A percentile compares a stretch with the other conserved stretches of the same genome.
Conservation (phyloP, 441 rosid species). For the Erysimum pusillum region DNA sequence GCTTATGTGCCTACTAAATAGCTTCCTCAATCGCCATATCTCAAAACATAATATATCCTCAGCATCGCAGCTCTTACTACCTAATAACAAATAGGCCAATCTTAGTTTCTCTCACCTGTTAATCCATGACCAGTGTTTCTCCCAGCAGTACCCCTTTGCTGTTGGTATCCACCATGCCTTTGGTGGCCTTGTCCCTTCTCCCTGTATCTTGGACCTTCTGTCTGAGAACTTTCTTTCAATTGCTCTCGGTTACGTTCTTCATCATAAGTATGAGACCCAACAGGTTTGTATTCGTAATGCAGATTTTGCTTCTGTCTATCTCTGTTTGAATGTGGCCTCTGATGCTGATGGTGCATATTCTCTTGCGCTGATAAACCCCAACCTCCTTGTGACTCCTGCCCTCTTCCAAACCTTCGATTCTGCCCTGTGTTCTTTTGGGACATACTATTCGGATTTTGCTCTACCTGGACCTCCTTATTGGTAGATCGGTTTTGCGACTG, state of each 20-base stretch:
- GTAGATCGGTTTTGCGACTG: slow-evolving; percentile 51
- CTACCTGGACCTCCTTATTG: slow-evolving; percentile 56
- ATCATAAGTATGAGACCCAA: slow-evolving; percentile 62
- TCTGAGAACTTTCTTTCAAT: slow-evolving; percentile 61
- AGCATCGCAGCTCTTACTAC: slow-evolving; percentile 32
- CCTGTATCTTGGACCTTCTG: slow-evolving; percentile 65
- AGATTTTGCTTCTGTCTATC: slow-evolving; percentile 70
- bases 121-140: slow-evolving; percentile 57
- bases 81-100: slow-evolving; percentile 34
- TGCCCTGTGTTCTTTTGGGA: slow-evolving; percentile 68
- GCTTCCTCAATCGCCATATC: slow-evolving; percentile 38
- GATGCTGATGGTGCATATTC: slow-evolving; percentile 57
- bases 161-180: slow-evolving; percentile 71
- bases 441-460: slow-evolving; percentile 55
- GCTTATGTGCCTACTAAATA: slow-evolving; percentile 33
- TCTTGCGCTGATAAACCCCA: slow-evolving; percentile 75
- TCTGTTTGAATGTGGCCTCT: slow-evolving; percentile 55
- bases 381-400: slow-evolving; percentile 72
- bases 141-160: slow-evolving; percentile 56
- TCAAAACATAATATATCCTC: slow-evolving; percentile 37
- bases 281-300: slow-evolving; percentile 87
- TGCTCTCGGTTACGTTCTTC: slow-evolving; percentile 58
- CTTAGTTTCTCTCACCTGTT: slow-evolving; percentile 45
- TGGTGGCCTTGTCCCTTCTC: slow-evolving; percentile 73
- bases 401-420: slow-evolving; percentile 61